Evolutionary conservation across 1,284 basidiomycete genomes (phyloP).

Genomic region (Singerocomus inundabilis): DNA sequence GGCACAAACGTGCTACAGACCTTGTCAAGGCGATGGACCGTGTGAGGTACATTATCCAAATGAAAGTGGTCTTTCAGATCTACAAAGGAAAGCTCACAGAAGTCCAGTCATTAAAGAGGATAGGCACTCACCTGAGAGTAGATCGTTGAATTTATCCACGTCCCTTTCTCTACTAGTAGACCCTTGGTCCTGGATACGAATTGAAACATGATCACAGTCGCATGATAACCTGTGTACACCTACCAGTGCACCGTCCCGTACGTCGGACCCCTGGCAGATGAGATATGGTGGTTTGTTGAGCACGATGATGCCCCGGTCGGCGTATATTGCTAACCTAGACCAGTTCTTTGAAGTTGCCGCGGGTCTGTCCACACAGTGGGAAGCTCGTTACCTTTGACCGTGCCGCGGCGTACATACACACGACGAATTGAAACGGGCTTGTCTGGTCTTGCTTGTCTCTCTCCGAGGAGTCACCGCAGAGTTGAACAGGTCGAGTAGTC

Average conservation of each 20-base stretch:
- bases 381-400: slow-evolving; percentile 23
- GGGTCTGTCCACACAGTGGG: not conserved
- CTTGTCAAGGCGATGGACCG: slow-evolving; percentile 71
- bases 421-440: not conserved
- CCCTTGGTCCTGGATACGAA: slow-evolving; percentile 19
- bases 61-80: slow-evolving; percentile 39
- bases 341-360: slow-evolving; percentile 26
- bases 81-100: slow-evolving; percentile 20
- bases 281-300: slow-evolving; percentile 64
- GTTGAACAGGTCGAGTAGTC: too few relatives aligned
- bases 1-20: slow-evolving; percentile 33
- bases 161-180: slow-evolving; percentile 20
- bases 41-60: slow-evolving; percentile 40
- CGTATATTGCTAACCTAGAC: slow-evolving; percentile 43
- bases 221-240: slow-evolving; percentile 10
- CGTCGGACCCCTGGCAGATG: slow-evolving; percentile 46
- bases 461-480: not conserved
- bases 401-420: slow-evolving; percentile 21
- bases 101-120: not conserved
- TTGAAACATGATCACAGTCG: slow-evolving; percentile 1
- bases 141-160: slow-evolving; percentile 33
- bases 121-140: slow-evolving; percentile 24
- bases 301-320: slow-evolving; percentile 53
- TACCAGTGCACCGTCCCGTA: slow-evolving; percentile 21
- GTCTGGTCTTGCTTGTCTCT: not conserved